Percentiles rank a stretch among this genome's conserved stretches.
These are phyloP conservation scores for Neoscytalidium dimidiatum DNA, from an alignment of 2,329 filamentous ascomycete genomes.

Conservation along the genomic window DNA sequence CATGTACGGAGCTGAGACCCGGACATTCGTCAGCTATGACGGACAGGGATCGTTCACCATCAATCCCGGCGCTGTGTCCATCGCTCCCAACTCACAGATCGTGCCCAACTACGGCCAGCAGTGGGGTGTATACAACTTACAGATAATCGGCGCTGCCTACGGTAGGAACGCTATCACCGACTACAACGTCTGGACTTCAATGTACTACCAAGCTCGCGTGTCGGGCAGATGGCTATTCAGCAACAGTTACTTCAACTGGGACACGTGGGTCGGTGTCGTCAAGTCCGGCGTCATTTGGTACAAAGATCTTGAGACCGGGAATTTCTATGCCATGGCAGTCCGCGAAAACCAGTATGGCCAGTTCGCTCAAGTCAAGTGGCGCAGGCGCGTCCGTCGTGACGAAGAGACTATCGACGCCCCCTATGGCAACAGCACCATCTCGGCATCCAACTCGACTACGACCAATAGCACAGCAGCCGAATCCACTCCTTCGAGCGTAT, in stretches of 20 bases:
- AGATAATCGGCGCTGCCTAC: not conserved
- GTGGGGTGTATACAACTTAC: not conserved
- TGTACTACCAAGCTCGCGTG: not conserved
- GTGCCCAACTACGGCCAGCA: not conserved
- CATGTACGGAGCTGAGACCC: constrained; percentile 8
- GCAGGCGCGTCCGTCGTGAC: not conserved
- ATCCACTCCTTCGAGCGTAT: not conserved
- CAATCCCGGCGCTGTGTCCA: not conserved
- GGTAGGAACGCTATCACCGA: not conserved
- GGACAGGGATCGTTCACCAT: not conserved
- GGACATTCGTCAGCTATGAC: not conserved
- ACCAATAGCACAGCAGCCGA: not conserved
- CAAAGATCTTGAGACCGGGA: not conserved
- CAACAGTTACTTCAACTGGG: not conserved
- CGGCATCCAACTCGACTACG: not conserved
- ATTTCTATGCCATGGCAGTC: constrained; percentile 1
- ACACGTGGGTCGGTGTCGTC: not conserved
- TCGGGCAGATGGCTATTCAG: not conserved
- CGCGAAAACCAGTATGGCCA: not conserved
- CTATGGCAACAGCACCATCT: not conserved
- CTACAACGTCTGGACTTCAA: not conserved
- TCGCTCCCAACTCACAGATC: not conserved
- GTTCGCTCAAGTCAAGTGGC: not conserved
- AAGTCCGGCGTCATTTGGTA: constrained; percentile 13
- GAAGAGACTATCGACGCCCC: not conserved